A percentile compares a stretch with the other conserved stretches of the same genome.
Conservation (phyloP, 2,329 filamentous ascomycete genomes). For the Tricladium varicosporioides region DNA sequence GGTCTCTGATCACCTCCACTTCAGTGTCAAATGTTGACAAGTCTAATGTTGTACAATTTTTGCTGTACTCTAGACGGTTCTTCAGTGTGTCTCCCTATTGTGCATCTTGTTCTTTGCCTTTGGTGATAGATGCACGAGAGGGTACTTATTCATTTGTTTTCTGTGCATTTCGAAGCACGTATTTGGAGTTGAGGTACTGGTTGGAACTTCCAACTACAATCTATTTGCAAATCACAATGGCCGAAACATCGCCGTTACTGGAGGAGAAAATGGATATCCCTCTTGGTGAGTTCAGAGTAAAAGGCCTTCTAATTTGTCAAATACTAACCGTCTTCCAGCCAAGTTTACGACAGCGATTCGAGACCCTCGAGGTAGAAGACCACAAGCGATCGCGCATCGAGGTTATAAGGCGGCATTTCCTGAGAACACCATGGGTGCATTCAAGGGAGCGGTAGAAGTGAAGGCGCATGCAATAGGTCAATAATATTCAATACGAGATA, state of each 20-base stretch:
- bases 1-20: neutral
- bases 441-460: constrained; percentile 68
- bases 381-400: constrained; percentile 75
- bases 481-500: no score
- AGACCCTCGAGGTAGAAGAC: constrained; percentile 36
- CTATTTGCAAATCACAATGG: constrained; percentile 11
- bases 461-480: constrained; percentile 68
- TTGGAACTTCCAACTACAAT: no score
- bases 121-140: no score
- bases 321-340: constrained; percentile 17
- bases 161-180: no score
- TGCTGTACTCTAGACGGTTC: no score
- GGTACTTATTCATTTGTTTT: no score
- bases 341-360: constrained; percentile 25
- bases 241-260: constrained; percentile 14
- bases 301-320: neutral
- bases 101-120: no score
- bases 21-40: neutral
- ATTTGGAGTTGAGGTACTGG: no score
- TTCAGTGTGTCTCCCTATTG: no score
- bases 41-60: neutral
- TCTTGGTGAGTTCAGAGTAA: neutral
- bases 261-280: constrained; percentile 20
- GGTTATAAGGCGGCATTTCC: constrained; percentile 76
- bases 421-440: constrained; percentile 83